Evolutionary conservation across 73 alveolate genomes (phyloP).

Genomic region (Uronychia setigera): DNA sequence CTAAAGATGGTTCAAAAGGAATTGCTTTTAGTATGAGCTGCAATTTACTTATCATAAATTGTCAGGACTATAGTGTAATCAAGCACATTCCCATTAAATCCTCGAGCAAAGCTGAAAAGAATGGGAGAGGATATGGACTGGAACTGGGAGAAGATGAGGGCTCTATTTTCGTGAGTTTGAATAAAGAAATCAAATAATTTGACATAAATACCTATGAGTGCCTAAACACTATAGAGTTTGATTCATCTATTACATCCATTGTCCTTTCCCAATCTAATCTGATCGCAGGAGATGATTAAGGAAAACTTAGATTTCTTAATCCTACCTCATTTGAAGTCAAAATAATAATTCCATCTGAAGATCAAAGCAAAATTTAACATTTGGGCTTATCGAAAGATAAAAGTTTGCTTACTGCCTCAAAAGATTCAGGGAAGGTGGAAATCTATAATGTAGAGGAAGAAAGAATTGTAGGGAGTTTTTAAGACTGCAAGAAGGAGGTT

Average conservation of each 20-base stretch:
- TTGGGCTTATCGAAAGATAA: background rate
- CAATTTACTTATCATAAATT: background rate
- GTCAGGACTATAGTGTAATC: background rate
- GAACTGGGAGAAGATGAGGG: background rate
- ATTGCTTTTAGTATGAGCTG: background rate
- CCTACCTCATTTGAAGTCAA: background rate
- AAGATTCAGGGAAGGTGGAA: background rate
- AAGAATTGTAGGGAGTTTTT: too few relatives aligned
- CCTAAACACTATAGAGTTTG: background rate
- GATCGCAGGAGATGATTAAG: background rate
- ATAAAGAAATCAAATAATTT: too few relatives aligned
- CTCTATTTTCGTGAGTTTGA: background rate
- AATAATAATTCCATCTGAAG: background rate
- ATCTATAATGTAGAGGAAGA: background rate
- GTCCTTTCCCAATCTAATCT: background rate
- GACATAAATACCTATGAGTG: background rate
- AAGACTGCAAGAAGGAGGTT: background rate
- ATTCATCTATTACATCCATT: background rate
- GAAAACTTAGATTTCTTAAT: background rate
- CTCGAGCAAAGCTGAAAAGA: background rate
- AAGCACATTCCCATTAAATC: background rate
- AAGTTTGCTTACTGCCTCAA: background rate
- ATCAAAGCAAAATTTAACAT: background rate
- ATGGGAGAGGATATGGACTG: background rate
- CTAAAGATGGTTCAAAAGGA: background rate